A percentile compares a stretch with the other conserved stretches of the same genome.
Conservation (phyloP, 2,329 filamentous ascomycete genomes). For the Neonectria coccinea region DNA sequence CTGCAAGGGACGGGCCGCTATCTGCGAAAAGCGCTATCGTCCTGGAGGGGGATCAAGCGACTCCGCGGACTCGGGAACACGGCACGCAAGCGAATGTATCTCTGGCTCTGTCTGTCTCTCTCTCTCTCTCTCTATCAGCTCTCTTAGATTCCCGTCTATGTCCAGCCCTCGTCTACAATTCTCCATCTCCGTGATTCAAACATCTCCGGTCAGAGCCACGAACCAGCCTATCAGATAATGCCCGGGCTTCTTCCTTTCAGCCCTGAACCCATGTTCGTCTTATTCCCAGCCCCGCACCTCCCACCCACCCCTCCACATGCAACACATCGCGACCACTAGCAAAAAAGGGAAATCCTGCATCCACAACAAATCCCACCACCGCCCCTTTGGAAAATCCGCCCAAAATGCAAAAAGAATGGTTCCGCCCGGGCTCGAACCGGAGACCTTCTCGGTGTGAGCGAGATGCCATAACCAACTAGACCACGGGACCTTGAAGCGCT, state of each 20-base stretch:
- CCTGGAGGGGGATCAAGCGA: neutral
- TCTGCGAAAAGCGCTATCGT: conserved; percentile 11
- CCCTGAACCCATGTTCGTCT: conserved; percentile 3
- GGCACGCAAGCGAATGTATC: neutral
- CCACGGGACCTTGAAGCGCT: conserved; percentile 15
- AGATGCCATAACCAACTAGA: conserved; percentile 30
- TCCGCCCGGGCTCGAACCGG: conserved; percentile 31
- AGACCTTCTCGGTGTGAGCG: conserved; percentile 31
- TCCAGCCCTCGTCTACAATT: neutral
- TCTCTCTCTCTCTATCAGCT: neutral
- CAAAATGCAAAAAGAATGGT: conserved; percentile 18
- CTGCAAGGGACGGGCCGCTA: conserved; percentile 2
- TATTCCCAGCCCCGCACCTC: neutral
- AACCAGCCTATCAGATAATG: neutral
- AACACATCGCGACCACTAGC: neutral
- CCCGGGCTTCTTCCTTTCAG: neutral
- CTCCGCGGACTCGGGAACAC: conserved; percentile 10
- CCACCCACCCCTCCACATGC: neutral
- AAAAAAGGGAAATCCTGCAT: neutral
- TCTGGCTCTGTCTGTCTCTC: neutral
- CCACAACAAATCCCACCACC: conserved; percentile 1
- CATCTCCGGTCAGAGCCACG: conserved; percentile 26
- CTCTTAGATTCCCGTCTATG: neutral
- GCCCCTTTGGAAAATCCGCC: neutral
- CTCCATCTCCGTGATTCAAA: conserved; percentile 11